Percentiles rank a stretch among this genome's conserved stretches.
Evolutionary conservation across 2,329 filamentous ascomycete species (phyloP).

Genomic region (Fusarium nygamai): DNA sequence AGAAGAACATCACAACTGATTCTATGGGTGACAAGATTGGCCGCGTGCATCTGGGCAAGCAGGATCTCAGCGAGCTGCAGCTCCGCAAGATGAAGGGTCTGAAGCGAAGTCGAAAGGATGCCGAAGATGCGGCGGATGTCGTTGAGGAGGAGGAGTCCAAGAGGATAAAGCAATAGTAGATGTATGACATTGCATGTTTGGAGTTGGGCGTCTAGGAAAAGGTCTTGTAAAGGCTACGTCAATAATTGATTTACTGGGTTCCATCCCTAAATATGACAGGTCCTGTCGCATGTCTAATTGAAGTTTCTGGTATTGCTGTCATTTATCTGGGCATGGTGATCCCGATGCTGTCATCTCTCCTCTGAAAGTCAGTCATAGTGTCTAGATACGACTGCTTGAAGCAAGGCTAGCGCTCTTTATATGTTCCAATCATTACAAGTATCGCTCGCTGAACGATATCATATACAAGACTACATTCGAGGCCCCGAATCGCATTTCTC

Average conservation of each 20-base stretch:
- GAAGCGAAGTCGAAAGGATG: slow-evolving; percentile 79
- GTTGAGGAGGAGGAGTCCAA: slow-evolving; percentile 52
- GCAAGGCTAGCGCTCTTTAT: not conserved
- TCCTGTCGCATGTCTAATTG: not conserved
- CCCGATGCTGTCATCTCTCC: not conserved
- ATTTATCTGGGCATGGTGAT: not conserved
- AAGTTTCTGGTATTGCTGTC: not conserved
- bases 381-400: not conserved
- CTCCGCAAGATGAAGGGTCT: slow-evolving; percentile 99
- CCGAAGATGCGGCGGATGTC: slow-evolving; percentile 59
- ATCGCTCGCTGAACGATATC: not conserved
- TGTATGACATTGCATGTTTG: slow-evolving; percentile 33
- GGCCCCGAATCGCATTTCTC: not conserved
- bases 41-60: slow-evolving; percentile 88
- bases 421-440: not conserved
- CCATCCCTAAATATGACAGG: slow-evolving; percentile 4
- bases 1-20: slow-evolving; percentile 97
- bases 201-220: slow-evolving; percentile 49
- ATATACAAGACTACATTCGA: not conserved
- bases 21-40: slow-evolving; percentile 96
- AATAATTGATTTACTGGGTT: slow-evolving; percentile 44
- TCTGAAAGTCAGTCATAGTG: not conserved
- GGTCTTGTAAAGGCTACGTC: slow-evolving; percentile 39
- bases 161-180: slow-evolving; percentile 48
- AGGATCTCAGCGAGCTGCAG: slow-evolving; percentile 88